Conservation (phyloP, 1,284 basidiomycete genomes). For the Heterobasidion occidentale region DNA sequence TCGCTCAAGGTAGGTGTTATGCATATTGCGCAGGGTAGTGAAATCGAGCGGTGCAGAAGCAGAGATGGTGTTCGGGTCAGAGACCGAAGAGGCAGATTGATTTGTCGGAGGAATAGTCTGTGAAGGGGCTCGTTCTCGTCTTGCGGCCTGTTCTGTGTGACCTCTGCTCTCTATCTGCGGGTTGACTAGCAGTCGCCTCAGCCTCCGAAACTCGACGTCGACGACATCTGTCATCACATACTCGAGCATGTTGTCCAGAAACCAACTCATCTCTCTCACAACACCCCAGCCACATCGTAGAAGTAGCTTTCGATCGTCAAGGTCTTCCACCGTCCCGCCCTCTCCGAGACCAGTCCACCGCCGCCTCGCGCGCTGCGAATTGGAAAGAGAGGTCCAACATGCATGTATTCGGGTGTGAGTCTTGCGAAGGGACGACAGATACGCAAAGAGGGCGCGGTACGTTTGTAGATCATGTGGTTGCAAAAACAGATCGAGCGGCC, state of each 20-base stretch:
- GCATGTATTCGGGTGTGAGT: constrained; percentile 73
- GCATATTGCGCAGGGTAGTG: constrained; percentile 73
- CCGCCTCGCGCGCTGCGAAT: constrained; percentile 72
- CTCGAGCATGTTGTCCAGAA: constrained; percentile 73
- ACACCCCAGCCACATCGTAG: constrained; percentile 80
- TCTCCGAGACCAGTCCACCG: constrained; percentile 84
- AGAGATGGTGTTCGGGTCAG: neutral
- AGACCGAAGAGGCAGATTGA: neutral
- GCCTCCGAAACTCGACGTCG: constrained; percentile 70
- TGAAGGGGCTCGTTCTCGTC: neutral
- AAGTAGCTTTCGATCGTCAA: constrained; percentile 53
- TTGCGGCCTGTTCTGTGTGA: neutral
- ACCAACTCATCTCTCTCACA: constrained; percentile 85
- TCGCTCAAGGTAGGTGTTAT: constrained; percentile 75
- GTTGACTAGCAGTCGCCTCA: constrained; percentile 47
- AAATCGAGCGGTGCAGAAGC: constrained; percentile 59
- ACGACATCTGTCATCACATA: constrained; percentile 89
- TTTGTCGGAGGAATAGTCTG: neutral
- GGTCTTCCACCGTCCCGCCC: constrained; percentile 70
- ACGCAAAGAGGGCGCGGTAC: constrained; percentile 76
- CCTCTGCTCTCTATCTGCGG: constrained; percentile 5
- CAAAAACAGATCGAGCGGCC: constrained; percentile 88
- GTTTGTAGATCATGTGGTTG: constrained; percentile 65
- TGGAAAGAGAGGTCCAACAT: constrained; percentile 79
- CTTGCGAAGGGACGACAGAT: constrained; percentile 76